Conservation (phyloP, 73 alveolate species). For the Effrenium voratum region DNA sequence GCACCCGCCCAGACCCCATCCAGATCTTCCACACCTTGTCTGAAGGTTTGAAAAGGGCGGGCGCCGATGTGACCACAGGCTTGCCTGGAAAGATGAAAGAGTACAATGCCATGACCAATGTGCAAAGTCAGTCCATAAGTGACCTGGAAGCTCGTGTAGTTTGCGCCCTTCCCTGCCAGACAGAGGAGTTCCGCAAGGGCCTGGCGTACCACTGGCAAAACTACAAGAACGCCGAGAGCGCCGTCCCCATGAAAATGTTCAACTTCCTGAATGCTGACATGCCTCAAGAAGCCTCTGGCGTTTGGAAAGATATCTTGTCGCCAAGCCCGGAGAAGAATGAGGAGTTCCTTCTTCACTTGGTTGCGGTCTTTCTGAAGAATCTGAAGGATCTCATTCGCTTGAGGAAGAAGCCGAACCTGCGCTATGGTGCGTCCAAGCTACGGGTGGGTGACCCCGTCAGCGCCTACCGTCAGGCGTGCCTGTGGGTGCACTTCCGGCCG, state of each 20-base stretch:
- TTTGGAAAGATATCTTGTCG: background rate
- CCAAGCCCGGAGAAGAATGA: background rate
- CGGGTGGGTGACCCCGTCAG: background rate
- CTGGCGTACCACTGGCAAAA: slow-evolving; percentile 4
- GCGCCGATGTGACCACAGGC: slow-evolving; percentile 16
- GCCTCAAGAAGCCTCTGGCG: background rate
- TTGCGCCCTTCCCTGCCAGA: background rate
- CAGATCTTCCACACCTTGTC: slow-evolving; percentile 18
- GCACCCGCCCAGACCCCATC: slow-evolving; percentile 44
- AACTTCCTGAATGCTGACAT: background rate
- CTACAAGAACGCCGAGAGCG: background rate
- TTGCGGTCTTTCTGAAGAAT: background rate
- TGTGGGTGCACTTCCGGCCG: slow-evolving; percentile 31
- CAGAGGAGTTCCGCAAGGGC: background rate
- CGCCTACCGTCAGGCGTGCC: background rate
- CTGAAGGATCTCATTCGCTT: background rate
- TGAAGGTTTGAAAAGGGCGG: background rate
- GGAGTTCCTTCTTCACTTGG: background rate
- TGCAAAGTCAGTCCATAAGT: background rate
- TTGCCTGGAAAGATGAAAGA: background rate
- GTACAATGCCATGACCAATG: background rate
- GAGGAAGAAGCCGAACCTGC: background rate
- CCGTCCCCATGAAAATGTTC: slow-evolving; percentile 1
- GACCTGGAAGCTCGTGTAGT: background rate
- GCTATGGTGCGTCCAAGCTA: background rate